Evolutionary conservation across 2,329 filamentous ascomycete genomes (phyloP).

Genomic region (Daldinia sp.): DNA sequence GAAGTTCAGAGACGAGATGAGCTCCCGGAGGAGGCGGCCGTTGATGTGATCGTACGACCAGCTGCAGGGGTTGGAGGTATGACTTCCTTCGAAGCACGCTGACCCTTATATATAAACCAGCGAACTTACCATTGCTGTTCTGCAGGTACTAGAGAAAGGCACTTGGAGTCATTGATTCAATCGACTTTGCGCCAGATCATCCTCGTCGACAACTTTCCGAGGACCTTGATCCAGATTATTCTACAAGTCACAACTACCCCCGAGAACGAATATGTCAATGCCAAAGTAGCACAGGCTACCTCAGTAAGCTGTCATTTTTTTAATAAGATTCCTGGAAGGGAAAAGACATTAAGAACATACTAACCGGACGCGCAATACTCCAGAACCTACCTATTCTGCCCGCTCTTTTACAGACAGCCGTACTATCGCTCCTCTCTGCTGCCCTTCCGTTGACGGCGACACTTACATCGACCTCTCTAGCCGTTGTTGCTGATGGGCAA

Average conservation of each 20-base stretch:
- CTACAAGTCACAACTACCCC: constrained; percentile 81
- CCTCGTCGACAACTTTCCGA: constrained; percentile 79
- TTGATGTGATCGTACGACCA: constrained; percentile 92
- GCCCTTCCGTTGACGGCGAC: constrained; percentile 83
- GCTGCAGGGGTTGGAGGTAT: constrained; percentile 84
- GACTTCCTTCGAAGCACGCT: constrained; percentile 45
- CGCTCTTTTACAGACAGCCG: constrained; percentile 81
- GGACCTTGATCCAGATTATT: constrained; percentile 82
- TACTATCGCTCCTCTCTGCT: constrained; percentile 83
- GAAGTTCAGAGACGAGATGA: constrained; percentile 92
- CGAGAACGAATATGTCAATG: constrained; percentile 73
- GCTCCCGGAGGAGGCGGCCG: constrained; percentile 87
- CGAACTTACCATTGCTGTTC: constrained; percentile 39
- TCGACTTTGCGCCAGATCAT: constrained; percentile 79
- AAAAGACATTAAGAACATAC: constrained; percentile 22
- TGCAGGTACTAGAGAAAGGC: constrained; percentile 78
- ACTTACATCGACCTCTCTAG: constrained; percentile 73
- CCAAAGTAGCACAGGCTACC: constrained; percentile 70
- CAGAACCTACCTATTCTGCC: constrained; percentile 85
- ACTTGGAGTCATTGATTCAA: constrained; percentile 82
- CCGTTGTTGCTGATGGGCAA: constrained; percentile 61
- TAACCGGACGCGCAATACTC: constrained; percentile 37
- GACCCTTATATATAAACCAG: constrained; percentile 33
- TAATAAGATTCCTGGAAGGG: constrained; percentile 1
- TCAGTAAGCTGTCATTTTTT: constrained; percentile 61